These are phyloP conservation scores for Phytophthora ramorum DNA, from an alignment of 352 stramenopile species.

Conservation along the genomic window DNA sequence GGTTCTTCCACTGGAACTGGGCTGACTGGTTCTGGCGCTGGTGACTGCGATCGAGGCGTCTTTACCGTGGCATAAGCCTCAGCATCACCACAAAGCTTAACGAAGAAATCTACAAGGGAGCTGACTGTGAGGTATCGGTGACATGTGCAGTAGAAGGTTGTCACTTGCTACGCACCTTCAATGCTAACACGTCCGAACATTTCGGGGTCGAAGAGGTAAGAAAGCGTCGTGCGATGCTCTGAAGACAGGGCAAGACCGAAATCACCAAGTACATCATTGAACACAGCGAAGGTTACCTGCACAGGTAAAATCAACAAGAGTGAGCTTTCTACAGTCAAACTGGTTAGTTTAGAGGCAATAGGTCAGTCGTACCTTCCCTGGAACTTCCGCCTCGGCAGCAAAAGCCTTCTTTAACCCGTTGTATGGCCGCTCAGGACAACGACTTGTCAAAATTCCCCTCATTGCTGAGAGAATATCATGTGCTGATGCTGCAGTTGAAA, in stretches of 20 bases:
- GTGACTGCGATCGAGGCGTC: slow-evolving; percentile 5
- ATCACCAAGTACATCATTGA: slow-evolving; percentile 77
- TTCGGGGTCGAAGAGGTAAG: slow-evolving; percentile 62
- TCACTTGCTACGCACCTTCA: slow-evolving; percentile 52
- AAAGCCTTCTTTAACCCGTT: slow-evolving; percentile 86
- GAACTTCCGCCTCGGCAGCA: slow-evolving; percentile 66
- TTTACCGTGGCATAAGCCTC: slow-evolving; percentile 55
- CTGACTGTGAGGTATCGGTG: not conserved
- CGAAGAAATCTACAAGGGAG: slow-evolving; percentile 66
- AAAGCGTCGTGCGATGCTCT: slow-evolving; percentile 50
- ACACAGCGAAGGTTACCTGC: slow-evolving; percentile 68
- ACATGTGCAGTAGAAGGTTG: not conserved
- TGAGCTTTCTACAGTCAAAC: not conserved
- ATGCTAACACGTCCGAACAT: slow-evolving; percentile 65
- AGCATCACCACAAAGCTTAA: slow-evolving; percentile 71
- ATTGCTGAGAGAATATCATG: slow-evolving; percentile 76
- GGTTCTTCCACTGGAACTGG: slow-evolving; percentile 16
- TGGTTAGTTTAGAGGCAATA: not conserved
- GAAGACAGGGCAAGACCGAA: slow-evolving; percentile 61
- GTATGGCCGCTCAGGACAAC: slow-evolving; percentile 72
- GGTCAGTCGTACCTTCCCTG: slow-evolving; percentile 58
- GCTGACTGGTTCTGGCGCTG: slow-evolving; percentile 14
- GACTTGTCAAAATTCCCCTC: slow-evolving; percentile 62
- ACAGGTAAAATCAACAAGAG: not conserved
- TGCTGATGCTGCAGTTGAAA: slow-evolving; percentile 54